Conservation (phyloP, 352 stramenopile genomes). For the Pythium brachiatum region DNA sequence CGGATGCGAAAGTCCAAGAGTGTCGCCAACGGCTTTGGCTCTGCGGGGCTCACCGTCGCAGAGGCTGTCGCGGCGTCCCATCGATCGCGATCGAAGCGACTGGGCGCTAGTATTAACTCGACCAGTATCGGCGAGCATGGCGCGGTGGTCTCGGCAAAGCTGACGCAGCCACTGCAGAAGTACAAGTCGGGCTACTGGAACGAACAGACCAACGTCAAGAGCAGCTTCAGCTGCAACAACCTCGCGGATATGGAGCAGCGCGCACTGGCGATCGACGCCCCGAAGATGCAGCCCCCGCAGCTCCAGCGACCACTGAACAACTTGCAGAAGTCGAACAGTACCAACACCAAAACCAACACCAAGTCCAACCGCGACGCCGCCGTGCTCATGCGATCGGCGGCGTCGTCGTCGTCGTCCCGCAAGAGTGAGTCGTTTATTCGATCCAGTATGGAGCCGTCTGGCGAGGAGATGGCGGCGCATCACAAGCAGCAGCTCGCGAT, state of each 20-base stretch:
- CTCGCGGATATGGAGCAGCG: conserved; percentile 59
- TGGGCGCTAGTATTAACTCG: conserved; percentile 22
- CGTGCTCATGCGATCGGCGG: conserved; percentile 25
- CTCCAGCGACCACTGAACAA: conserved; percentile 3
- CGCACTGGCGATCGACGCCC: conserved; percentile 40
- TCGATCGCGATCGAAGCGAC: conserved; percentile 47
- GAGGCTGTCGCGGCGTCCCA: conserved; percentile 65
- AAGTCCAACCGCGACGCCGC: conserved; percentile 29
- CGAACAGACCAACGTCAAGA: conserved; percentile 64
- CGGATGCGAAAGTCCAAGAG: conserved; percentile 64
- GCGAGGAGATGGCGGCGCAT: conserved; percentile 35
- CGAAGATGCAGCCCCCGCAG: conserved; percentile 5
- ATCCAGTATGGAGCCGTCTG: conserved; percentile 17
- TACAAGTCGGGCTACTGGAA: conserved; percentile 74
- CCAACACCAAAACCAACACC: conserved; percentile 35
- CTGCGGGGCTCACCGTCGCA: conserved; percentile 54
- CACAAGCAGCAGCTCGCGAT: conserved; percentile 42
- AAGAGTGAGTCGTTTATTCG: conserved; percentile 57
- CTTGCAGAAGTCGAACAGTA: conserved; percentile 36
- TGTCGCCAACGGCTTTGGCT: conserved; percentile 49
- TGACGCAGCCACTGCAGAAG: conserved; percentile 32
- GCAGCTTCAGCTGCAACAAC: conserved; percentile 84
- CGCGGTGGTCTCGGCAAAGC: not conserved
- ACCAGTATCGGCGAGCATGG: conserved; percentile 1
- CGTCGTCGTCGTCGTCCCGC: conserved; percentile 29